Conservation (phyloP, 2,329 filamentous ascomycete genomes). For the Pyrenophora tritici-repentis region DNA sequence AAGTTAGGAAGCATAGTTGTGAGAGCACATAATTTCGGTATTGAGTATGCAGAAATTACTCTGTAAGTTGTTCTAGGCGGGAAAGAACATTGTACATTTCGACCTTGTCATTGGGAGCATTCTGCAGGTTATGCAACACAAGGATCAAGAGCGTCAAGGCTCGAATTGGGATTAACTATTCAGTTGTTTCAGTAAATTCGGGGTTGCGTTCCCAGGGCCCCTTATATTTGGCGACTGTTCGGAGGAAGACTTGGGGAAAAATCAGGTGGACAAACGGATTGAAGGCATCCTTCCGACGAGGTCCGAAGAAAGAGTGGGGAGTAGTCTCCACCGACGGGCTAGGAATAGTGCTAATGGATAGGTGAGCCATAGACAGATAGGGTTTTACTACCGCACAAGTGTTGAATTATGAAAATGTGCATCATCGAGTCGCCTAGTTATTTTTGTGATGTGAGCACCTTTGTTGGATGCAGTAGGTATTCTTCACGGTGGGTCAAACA, state of each 20-base stretch:
- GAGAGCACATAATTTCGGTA: too few relatives aligned
- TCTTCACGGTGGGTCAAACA: too few relatives aligned
- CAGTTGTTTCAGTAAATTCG: too few relatives aligned
- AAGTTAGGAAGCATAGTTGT: too few relatives aligned
- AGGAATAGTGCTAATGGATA: background rate
- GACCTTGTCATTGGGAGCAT: background rate
- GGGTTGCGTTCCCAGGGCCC: background rate
- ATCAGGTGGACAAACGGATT: background rate
- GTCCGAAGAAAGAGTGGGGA: background rate
- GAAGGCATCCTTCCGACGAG: background rate
- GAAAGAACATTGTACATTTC: constrained; percentile 2
- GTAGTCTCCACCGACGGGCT: background rate
- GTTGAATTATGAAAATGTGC: constrained; percentile 1
- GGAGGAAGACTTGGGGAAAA: background rate
- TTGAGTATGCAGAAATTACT: too few relatives aligned
- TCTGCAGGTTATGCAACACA: background rate
- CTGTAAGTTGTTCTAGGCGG: background rate
- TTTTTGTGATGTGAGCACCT: background rate
- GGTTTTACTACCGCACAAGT: constrained; percentile 1
- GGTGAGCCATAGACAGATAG: background rate
- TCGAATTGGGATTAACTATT: background rate
- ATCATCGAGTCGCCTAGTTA: background rate
- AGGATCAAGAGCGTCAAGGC: background rate
- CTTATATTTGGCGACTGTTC: constrained; percentile 1
- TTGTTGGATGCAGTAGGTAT: too few relatives aligned